Evolutionary conservation across 345 rosid species (phyloP).

Genomic region (Physaria fendleri): DNA sequence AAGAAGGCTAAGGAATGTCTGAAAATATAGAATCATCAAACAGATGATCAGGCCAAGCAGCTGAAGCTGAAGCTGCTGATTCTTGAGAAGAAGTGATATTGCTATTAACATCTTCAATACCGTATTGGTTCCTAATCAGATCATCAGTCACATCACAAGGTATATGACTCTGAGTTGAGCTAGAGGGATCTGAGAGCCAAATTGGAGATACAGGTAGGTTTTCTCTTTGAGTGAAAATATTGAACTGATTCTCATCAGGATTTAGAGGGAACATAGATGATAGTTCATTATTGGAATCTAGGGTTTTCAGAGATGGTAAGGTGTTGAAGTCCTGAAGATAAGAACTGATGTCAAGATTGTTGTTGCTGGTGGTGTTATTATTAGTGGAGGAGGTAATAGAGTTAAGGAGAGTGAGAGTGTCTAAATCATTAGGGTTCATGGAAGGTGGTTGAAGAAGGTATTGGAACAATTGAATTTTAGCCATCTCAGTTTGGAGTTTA

Average conservation of each 20-base stretch:
- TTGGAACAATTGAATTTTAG: slow-evolving; percentile 24
- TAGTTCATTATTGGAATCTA: slow-evolving; percentile 21
- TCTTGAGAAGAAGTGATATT: slow-evolving; percentile 26
- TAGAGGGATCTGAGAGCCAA: slow-evolving; percentile 25
- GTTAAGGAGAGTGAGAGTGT: too few relatives aligned
- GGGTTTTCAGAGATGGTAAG: slow-evolving; percentile 26
- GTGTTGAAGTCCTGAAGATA: slow-evolving; percentile 27
- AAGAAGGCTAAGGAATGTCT: slow-evolving; percentile 21
- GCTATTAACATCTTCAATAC: slow-evolving; percentile 26
- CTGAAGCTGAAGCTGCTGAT: slow-evolving; percentile 26
- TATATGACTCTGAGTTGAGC: slow-evolving; percentile 14
- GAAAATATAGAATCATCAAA: slow-evolving; percentile 28
- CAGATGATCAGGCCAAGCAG: slow-evolving; percentile 34
- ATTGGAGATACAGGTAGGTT: too few relatives aligned
- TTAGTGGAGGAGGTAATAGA: too few relatives aligned
- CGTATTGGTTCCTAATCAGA: slow-evolving; percentile 13
- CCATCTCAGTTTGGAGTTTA: slow-evolving; percentile 32
- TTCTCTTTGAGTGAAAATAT: slow-evolving; percentile 21
- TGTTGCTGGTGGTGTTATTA: too few relatives aligned
- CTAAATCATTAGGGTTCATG: slow-evolving; percentile 26
- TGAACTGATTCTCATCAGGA: slow-evolving; percentile 12
- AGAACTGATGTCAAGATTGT: slow-evolving; percentile 18
- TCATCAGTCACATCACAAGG: slow-evolving; percentile 23
- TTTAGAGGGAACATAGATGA: slow-evolving; percentile 14
- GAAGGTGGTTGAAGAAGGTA: slow-evolving; percentile 29